Conservation (phyloP, 202 grass and related monocot species). For the Setaria viridis region DNA sequence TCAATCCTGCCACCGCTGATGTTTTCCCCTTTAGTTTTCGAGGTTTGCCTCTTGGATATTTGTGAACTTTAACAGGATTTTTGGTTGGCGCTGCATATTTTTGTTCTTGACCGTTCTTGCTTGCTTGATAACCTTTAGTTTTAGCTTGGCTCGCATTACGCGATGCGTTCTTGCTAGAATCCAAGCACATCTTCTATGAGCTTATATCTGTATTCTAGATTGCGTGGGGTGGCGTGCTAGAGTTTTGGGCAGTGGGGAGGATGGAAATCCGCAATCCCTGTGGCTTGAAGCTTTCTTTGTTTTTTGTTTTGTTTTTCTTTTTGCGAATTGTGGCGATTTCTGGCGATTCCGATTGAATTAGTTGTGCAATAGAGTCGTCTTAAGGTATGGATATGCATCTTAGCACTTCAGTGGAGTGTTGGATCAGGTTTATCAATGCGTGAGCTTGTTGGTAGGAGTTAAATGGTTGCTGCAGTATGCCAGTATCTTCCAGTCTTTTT, state of each 20-base stretch:
- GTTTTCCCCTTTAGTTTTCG: neutral
- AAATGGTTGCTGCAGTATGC: constrained; percentile 12
- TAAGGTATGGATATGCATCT: constrained; percentile 3
- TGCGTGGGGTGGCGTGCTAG: neutral
- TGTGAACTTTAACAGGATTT: constrained; percentile 18
- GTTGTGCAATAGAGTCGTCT: neutral
- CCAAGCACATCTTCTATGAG: constrained; percentile 6
- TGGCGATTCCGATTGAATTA: neutral
- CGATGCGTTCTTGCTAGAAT: constrained; percentile 23
- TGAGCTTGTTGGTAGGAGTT: constrained; percentile 28
- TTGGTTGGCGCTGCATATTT: constrained; percentile 20
- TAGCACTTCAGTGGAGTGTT: neutral
- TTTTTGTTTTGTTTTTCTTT: neutral
- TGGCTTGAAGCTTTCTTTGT: constrained; percentile 14
- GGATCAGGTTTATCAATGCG: neutral
- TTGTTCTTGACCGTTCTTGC: neutral
- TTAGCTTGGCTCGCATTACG: constrained; percentile 21
- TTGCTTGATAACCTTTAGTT: constrained; percentile 12
- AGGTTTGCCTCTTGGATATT: constrained; percentile 28
- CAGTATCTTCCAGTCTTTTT: neutral
- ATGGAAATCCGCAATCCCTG: constrained; percentile 16
- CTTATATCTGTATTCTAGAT: neutral
- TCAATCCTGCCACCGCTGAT: neutral
- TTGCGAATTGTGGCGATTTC: constrained; percentile 23
- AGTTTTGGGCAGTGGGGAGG: constrained; percentile 30